phyloP scores from a whole-genome alignment of 257 asterid species.

The Salvia hispanica region DNA sequence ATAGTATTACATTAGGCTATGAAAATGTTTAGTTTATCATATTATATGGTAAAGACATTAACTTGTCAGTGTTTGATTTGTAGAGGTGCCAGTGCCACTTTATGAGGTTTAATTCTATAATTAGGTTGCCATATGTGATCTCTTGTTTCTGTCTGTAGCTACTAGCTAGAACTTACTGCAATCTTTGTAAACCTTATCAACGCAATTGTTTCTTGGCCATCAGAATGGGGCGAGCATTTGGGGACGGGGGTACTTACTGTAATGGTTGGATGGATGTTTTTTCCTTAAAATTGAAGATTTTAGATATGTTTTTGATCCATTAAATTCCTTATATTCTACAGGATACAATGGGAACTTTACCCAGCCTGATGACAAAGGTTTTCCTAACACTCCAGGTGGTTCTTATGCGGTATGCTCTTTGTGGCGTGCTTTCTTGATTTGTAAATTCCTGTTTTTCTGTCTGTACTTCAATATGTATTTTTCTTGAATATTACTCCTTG shows the following conservation, averaged over 20 bases:
- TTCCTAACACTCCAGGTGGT: conserved; percentile 41
- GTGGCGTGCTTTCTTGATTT: neutral
- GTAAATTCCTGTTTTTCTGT: neutral
- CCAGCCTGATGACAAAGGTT: conserved; percentile 64
- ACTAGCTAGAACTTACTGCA: neutral
- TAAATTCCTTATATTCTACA: conserved; percentile 26
- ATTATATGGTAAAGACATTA: neutral
- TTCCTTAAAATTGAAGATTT: neutral
- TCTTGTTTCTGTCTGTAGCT: neutral
- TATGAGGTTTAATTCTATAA: neutral
- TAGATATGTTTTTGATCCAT: neutral
- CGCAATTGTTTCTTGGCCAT: neutral
- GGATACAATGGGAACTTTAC: conserved; percentile 54
- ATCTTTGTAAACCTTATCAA: neutral
- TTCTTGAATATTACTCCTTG: neutral
- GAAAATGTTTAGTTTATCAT: neutral
- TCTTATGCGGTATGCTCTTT: conserved; percentile 48
- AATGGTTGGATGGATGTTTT: neutral
- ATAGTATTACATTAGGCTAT: neutral
- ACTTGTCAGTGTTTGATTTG: neutral
- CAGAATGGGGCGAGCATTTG: neutral
- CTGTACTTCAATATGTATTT: neutral
- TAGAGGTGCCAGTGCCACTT: neutral
- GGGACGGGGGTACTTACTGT: neutral
- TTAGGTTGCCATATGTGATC: neutral